phyloP scores from a whole-genome alignment of 148 eudicot genomes.

The Talinum fruticosum region DNA sequence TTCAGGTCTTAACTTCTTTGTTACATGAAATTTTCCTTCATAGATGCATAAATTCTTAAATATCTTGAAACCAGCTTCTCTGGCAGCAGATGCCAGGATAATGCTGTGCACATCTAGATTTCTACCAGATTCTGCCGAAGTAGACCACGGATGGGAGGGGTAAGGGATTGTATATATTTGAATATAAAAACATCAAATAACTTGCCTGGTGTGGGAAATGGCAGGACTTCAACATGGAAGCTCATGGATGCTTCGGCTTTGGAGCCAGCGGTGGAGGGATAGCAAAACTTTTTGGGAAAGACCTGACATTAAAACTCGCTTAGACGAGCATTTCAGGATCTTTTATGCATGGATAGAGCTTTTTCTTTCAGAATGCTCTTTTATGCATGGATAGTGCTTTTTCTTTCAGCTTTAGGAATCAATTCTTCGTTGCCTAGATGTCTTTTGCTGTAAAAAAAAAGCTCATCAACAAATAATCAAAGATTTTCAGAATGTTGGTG shows the following conservation, averaged over 20 bases:
- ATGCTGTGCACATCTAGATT: neutral
- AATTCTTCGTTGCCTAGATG: slow-evolving; percentile 8
- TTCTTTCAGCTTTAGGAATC: slow-evolving; percentile 7
- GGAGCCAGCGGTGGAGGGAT: slow-evolving; percentile 32
- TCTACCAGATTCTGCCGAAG: neutral
- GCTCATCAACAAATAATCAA: slow-evolving; percentile 1
- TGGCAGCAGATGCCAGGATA: neutral
- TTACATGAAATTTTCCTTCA: neutral
- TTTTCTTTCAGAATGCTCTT: slow-evolving; percentile 6
- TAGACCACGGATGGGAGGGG: neutral
- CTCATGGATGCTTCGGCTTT: slow-evolving; percentile 51
- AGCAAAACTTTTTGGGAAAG: slow-evolving; percentile 33
- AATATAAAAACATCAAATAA: slow-evolving; percentile 3
- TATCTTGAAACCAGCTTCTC: neutral
- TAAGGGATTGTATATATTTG: neutral
- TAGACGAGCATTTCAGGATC: slow-evolving; percentile 11
- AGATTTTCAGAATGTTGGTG: slow-evolving; percentile 11
- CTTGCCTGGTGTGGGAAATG: slow-evolving; percentile 26
- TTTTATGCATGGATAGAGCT: slow-evolving; percentile 6
- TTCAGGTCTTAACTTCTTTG: neutral
- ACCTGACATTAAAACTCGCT: slow-evolving; percentile 26
- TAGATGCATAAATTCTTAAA: neutral
- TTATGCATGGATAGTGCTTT: neutral
- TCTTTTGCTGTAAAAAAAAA: slow-evolving; percentile 11
- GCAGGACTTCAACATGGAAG: slow-evolving; percentile 51